Conservation (phyloP, 257 asterid genomes). For the Prunella vulgaris region DNA sequence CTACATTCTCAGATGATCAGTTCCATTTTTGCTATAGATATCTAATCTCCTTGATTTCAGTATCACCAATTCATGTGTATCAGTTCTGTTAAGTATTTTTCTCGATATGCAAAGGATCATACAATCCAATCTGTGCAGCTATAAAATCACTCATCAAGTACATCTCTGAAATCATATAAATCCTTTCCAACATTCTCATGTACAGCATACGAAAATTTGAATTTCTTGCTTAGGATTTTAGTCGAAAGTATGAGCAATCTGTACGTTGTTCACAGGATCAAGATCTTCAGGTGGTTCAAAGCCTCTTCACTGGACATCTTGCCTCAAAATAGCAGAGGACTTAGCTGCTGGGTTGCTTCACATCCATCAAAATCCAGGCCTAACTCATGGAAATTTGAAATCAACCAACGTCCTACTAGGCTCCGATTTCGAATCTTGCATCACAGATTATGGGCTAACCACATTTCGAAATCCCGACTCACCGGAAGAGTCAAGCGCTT, state of each 20-base stretch:
- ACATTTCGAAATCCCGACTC: conserved; percentile 64
- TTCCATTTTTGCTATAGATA: not conserved
- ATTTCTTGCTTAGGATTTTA: too few species aligned
- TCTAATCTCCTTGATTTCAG: not conserved
- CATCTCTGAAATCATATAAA: too few species aligned
- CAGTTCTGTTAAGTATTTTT: not conserved
- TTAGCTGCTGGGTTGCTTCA: conserved; percentile 73
- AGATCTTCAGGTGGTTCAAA: conserved; percentile 86
- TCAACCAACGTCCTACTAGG: conserved; percentile 85
- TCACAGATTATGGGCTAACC: conserved; percentile 76
- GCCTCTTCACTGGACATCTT: conserved; percentile 99
- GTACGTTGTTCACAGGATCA: conserved; percentile 46
- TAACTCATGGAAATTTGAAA: conserved; percentile 84
- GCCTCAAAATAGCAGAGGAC: conserved; percentile 96
- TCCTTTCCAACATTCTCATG: too few species aligned
- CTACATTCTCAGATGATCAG: not conserved
- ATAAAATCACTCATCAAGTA: not conserved
- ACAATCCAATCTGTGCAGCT: not conserved
- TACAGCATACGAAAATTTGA: too few species aligned
- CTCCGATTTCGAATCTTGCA: conserved; percentile 93
- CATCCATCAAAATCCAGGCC: conserved; percentile 86
- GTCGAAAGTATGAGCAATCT: not conserved
- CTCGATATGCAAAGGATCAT: not conserved
- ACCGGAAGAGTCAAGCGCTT: conserved; percentile 68
- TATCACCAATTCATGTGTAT: not conserved